Base-by-base conservation (phyloP, 495 filamentous ascomycete genomes). In the Podospora bellae-mahoneyi region DNA sequence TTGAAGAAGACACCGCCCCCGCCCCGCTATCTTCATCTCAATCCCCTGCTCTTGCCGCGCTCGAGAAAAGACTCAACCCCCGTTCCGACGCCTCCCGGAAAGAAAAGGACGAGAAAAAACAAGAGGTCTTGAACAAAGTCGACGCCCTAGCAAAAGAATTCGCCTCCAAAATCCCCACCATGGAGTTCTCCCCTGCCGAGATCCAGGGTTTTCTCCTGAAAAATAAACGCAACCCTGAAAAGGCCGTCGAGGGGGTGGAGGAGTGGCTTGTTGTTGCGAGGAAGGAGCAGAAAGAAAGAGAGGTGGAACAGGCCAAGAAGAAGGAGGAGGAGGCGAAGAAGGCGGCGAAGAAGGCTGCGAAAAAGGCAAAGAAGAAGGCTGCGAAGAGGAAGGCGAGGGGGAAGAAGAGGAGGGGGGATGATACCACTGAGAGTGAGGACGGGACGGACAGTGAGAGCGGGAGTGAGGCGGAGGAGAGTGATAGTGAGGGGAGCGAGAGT, bases 171-270 rank as follows among this genome's bases (percentile, higher is more conserved):
- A 77, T 96, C 15, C 92, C 92, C 0, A 81, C 80, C 20, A 80
- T 82, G 26, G 85, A 86, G 68, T 91, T 93, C 70, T 87, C 84
- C 19, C 90, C 91, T 0, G 91, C 91, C 13, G 91, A 93, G 80
- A 86, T 94, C 44, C 91, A 94, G 76, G 91, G 91, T 4, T 91
- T 86, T 71, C 80, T 93, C 27, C 79, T 93, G 58, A 88, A 86
- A 74, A 80, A 92, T 71, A 92, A 91, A 80, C 79, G 82, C 39
- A 76, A 83, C 64, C 89, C 90, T 20, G 83, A 89, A 66, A 77
- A 64, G 30, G 88, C 89, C 18, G 84, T 91, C 15, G 78, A 79
- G 6, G 84, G 84, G 18, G 84, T 82, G 0, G 81, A 80, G 34
- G 77, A 78, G 20, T 93, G 90, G 86, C 83, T 90, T 6, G 76